Conservation (phyloP, 768 basidiomycete species). For the Podaxis pistillaris region DNA sequence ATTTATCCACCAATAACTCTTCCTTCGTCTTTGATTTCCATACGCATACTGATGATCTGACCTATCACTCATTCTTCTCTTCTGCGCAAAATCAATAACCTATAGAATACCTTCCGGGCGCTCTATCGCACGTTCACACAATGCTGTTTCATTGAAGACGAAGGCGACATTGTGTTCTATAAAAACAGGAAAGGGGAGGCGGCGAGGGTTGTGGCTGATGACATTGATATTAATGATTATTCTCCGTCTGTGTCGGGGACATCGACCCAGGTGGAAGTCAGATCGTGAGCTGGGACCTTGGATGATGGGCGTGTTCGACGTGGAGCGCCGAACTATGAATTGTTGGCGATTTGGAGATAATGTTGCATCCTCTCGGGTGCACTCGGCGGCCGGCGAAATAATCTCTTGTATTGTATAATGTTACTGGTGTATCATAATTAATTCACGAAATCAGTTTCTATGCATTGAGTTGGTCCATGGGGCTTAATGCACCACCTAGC, state of each 20-base stretch:
- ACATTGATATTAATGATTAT: conserved; percentile 11
- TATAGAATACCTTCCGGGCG: conserved; percentile 54
- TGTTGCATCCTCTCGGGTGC: no score
- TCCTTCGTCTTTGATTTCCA: not conserved
- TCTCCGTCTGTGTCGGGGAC: not conserved
- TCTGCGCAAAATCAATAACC: not conserved
- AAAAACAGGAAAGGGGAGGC: conserved; percentile 50
- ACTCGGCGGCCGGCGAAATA: no score
- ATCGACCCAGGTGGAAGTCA: not conserved
- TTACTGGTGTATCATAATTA: no score
- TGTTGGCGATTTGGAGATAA: no score
- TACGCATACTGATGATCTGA: not conserved
- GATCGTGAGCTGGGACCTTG: no score
- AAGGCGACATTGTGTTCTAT: conserved; percentile 62
- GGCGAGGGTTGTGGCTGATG: conserved; percentile 30
- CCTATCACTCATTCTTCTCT: not conserved
- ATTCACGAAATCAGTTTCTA: no score
- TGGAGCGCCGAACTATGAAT: no score
- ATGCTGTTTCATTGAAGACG: conserved; percentile 63
- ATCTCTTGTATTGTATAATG: no score
- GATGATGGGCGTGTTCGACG: no score
- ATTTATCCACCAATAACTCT: no score
- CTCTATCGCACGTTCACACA: conserved; percentile 60
- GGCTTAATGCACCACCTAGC: no score
- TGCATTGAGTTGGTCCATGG: no score